Conservation (phyloP, 73 alveolate genomes). For the Symbiodinium pilosum region DNA sequence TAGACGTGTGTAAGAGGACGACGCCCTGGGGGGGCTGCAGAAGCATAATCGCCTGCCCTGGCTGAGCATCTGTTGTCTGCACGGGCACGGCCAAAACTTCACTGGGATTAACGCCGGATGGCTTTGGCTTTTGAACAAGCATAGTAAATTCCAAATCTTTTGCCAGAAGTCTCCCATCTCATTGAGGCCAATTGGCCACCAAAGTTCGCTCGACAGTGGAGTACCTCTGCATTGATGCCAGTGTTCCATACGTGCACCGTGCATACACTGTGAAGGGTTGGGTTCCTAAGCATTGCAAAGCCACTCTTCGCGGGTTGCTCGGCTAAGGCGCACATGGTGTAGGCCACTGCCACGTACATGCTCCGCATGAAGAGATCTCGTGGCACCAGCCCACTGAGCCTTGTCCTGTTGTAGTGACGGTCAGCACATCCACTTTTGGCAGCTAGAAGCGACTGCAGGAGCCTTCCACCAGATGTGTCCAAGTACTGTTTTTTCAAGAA, state of each 20-base stretch:
- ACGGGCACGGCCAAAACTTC: too few species aligned
- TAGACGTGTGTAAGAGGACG: too few species aligned
- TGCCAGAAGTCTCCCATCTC: not conserved
- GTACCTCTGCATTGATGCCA: conserved; percentile 55
- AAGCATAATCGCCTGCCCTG: not conserved
- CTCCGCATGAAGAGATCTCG: conserved; percentile 90
- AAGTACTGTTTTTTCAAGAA: conserved; percentile 54
- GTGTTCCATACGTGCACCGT: not conserved
- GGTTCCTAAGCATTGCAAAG: not conserved
- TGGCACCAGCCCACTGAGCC: conserved; percentile 60
- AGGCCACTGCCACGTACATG: conserved; percentile 93
- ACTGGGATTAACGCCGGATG: too few species aligned
- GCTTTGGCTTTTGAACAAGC: too few species aligned
- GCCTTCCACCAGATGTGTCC: conserved; percentile 82
- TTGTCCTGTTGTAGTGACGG: conserved; percentile 47
- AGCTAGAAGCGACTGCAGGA: not conserved
- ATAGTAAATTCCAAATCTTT: too few species aligned
- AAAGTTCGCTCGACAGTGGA: conserved; percentile 77
- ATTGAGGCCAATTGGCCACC: conserved; percentile 79
- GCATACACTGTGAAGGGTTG: too few species aligned
- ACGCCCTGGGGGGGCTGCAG: too few species aligned
- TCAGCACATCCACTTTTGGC: not conserved
- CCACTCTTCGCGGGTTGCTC: too few species aligned
- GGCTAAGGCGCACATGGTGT: conserved; percentile 53
- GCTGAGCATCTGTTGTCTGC: not conserved